These are phyloP conservation scores for Strobilomyces echinocephalus DNA, from an alignment of 768 basidiomycete species.

Conservation along the genomic window DNA sequence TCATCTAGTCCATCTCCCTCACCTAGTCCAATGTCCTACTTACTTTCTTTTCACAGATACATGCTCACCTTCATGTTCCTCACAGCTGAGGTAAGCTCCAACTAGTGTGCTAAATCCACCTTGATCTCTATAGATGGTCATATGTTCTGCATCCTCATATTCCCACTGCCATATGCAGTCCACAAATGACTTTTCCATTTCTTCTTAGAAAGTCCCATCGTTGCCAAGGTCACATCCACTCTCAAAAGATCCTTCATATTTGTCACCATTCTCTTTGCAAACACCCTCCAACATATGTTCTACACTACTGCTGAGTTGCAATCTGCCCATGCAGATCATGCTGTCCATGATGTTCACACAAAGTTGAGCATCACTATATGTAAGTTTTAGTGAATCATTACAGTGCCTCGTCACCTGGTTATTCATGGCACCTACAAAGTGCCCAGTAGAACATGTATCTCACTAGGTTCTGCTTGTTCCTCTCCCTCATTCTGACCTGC, in stretches of 20 bases:
- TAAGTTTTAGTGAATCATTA: constrained; percentile 77
- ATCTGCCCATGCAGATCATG: constrained; percentile 52
- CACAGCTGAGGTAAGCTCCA: constrained; percentile 54
- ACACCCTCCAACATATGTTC: constrained; percentile 92
- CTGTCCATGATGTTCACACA: constrained; percentile 56
- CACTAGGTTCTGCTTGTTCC: constrained; percentile 90
- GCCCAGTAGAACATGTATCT: constrained; percentile 90
- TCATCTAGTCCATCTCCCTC: constrained; percentile 38
- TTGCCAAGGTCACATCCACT: constrained; percentile 85
- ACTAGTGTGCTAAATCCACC: background rate
- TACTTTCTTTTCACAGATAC: constrained; percentile 48
- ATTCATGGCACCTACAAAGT: constrained; percentile 34
- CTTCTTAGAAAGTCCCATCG: constrained; percentile 59
- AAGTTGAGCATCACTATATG: constrained; percentile 89
- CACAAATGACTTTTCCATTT: constrained; percentile 69
- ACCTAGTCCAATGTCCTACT: no score
- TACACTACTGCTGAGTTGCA: constrained; percentile 71
- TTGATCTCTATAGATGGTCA: constrained; percentile 49
- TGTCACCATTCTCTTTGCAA: constrained; percentile 80
- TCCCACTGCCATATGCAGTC: constrained; percentile 75
- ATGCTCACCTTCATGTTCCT: constrained; percentile 77
- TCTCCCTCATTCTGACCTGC: constrained; percentile 89
- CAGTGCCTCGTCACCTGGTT: no score
- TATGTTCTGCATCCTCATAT: constrained; percentile 82
- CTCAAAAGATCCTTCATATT: constrained; percentile 96